These are phyloP conservation scores for Henckelia pumila DNA, from an alignment of 257 asterid genomes.

Conservation along the genomic window DNA sequence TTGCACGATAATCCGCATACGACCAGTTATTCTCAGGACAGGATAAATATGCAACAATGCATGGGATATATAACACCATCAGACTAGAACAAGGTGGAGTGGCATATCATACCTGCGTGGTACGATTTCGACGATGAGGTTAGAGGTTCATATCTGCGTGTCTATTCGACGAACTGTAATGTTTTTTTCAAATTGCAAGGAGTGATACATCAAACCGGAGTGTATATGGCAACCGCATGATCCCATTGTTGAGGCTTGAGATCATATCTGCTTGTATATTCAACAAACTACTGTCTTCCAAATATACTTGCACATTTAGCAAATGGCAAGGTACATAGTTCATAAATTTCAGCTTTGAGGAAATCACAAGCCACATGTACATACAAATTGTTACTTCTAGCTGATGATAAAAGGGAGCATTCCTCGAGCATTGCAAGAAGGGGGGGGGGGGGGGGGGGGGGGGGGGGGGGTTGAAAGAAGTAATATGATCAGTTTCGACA, in stretches of 20 bases:
- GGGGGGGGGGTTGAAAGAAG: no score
- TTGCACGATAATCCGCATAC: background rate
- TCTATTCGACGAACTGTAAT: background rate
- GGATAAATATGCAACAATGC: constrained; percentile 6
- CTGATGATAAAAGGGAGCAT: constrained; percentile 9
- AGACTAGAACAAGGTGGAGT: constrained; percentile 7
- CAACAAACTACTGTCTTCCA: background rate
- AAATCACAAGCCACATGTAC: constrained; percentile 4
- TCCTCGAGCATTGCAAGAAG: constrained; percentile 18
- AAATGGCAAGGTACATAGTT: background rate
- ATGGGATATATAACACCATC: constrained; percentile 7
- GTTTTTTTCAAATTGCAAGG: background rate
- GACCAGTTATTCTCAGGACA: background rate
- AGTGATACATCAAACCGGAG: background rate
- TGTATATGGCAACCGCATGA: background rate
- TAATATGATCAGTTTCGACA: no score
- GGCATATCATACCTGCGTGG: constrained; percentile 3
- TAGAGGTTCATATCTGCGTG: background rate
- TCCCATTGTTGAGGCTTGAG: constrained; percentile 6
- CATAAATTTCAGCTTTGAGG: constrained; percentile 15
- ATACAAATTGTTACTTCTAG: background rate
- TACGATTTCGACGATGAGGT: background rate
- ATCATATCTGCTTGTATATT: background rate
- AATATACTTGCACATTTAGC: constrained; percentile 19
- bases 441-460: no score